Conservation (phyloP, 306 rosid species). For the Glycine soja region DNA sequence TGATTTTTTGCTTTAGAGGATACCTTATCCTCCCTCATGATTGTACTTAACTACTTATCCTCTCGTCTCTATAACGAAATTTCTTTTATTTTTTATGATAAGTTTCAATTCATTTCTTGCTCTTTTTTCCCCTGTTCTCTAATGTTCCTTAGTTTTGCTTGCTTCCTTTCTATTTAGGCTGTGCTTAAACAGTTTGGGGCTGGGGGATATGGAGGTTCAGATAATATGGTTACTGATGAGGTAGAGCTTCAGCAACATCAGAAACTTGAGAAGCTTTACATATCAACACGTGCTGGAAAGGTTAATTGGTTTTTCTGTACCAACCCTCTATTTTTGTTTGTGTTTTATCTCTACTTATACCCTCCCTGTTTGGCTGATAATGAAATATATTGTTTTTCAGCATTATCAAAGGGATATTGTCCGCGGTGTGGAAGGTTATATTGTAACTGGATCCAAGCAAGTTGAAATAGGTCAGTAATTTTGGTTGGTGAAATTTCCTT, state of each 20-base stretch:
- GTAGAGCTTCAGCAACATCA: slow-evolving; percentile 86
- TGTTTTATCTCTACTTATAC: slow-evolving; percentile 25
- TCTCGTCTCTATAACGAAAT: neutral
- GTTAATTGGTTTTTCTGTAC: slow-evolving; percentile 56
- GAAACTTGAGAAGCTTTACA: slow-evolving; percentile 93
- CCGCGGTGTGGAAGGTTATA: slow-evolving; percentile 96
- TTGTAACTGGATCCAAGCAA: slow-evolving; percentile 96
- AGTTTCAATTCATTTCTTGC: slow-evolving; percentile 11
- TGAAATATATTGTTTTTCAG: slow-evolving; percentile 52
- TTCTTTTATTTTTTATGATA: slow-evolving; percentile 14
- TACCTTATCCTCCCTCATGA: neutral
- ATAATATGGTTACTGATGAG: slow-evolving; percentile 84
- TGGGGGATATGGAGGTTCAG: slow-evolving; percentile 97
- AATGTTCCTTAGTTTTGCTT: slow-evolving; percentile 5
- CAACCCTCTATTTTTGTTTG: slow-evolving; percentile 33
- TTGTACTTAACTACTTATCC: slow-evolving; percentile 4
- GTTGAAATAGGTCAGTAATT: slow-evolving; percentile 81
- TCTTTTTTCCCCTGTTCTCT: neutral
- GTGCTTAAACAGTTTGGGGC: slow-evolving; percentile 97
- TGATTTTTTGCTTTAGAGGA: slow-evolving; percentile 5
- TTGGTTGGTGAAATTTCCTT: slow-evolving; percentile 36
- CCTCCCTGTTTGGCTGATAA: slow-evolving; percentile 26
- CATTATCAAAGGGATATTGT: slow-evolving; percentile 98
- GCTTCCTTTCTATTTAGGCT: slow-evolving; percentile 63
- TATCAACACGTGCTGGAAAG: slow-evolving; percentile 98